Evolutionary conservation across 345 rosid species (phyloP).

Genomic region (Eucalyptus viminalis): DNA sequence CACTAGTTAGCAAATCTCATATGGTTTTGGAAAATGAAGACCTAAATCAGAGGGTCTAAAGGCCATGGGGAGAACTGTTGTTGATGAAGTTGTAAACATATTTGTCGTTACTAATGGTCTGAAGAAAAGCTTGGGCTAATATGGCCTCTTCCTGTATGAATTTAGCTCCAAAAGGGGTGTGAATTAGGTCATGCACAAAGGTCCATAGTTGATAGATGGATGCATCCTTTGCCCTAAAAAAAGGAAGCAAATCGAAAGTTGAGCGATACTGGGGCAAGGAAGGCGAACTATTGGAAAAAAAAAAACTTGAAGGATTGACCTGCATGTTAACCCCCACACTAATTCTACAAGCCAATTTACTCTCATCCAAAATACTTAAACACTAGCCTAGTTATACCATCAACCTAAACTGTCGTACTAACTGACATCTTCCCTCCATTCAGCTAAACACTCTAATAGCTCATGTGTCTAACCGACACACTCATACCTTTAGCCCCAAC

Average conservation of each 20-base stretch:
- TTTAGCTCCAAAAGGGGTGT: neutral
- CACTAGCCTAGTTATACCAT: neutral
- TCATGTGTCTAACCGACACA: neutral
- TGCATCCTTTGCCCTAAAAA: neutral
- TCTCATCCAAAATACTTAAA: neutral
- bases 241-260: neutral
- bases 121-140: neutral
- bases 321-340: neutral
- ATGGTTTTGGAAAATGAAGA: neutral
- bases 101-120: neutral
- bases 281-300: neutral
- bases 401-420: neutral
- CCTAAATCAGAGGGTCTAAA: neutral
- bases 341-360: neutral
- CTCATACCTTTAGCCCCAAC: neutral
- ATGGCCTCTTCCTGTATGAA: neutral
- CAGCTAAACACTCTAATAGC: accelerated
- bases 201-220: neutral
- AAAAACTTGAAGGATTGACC: neutral
- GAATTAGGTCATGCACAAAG: neutral
- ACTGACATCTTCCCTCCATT: neutral
- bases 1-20: neutral
- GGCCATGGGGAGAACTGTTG: neutral
- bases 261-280: neutral
- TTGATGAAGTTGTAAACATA: neutral